These are phyloP conservation scores for Closterium sp. DNA, from an alignment of 139 green algal genomes.

Conservation along the genomic window DNA sequence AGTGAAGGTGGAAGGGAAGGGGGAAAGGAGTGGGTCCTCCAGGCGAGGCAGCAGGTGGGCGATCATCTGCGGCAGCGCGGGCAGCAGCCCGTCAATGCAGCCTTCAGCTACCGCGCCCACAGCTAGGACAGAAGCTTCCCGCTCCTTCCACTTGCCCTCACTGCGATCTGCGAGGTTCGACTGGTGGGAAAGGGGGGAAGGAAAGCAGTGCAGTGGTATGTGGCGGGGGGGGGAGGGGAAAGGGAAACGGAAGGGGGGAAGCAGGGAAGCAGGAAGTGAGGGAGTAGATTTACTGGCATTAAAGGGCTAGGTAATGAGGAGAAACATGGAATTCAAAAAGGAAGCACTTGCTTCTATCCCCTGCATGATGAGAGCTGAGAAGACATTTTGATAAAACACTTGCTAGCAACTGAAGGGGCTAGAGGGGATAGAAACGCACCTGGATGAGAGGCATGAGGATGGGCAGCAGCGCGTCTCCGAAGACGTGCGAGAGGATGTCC, in stretches of 20 bases:
- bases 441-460: constrained; percentile 88
- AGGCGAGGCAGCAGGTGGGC: constrained; percentile 74
- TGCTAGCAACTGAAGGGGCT: too few species aligned
- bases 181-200: not conserved
- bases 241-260: too few species aligned
- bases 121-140: constrained; percentile 84
- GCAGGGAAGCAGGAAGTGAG: too few species aligned
- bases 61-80: constrained; percentile 67
- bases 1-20: too few species aligned
- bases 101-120: constrained; percentile 88
- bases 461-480: constrained; percentile 84
- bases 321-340: too few species aligned
- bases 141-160: constrained; percentile 61
- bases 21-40: constrained; percentile 62
- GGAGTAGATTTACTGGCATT: too few species aligned
- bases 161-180: not conserved
- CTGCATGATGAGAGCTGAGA: too few species aligned
- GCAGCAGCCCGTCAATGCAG: constrained; percentile 62
- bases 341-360: too few species aligned
- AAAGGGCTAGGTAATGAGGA: too few species aligned
- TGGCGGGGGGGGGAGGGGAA: not conserved
- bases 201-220: too few species aligned
- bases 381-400: constrained; percentile 33
- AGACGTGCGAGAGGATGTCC: constrained; percentile 79
- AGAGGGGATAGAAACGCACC: constrained; percentile 24